phyloP scores from a whole-genome alignment of 2,329 filamentous ascomycete genomes.

The Curvularia sp. region DNA sequence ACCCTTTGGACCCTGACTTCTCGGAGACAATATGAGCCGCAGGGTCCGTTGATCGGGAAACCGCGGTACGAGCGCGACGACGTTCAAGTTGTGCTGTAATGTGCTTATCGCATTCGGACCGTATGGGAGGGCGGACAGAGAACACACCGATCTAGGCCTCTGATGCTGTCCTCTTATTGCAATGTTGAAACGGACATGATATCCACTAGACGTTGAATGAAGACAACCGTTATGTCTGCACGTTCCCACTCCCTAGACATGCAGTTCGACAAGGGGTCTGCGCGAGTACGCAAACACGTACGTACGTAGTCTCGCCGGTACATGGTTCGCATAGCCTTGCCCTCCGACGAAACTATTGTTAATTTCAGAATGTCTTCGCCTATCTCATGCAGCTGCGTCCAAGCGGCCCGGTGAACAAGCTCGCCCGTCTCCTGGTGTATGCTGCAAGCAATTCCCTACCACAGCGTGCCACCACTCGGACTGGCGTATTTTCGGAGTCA shows the following conservation, averaged over 20 bases:
- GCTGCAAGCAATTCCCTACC: conserved; percentile 20
- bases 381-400: conserved; percentile 10
- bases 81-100: conserved; percentile 1
- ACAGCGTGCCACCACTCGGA: conserved; percentile 2
- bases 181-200: not conserved
- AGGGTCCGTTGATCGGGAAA: conserved; percentile 8
- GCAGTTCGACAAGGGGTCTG: conserved; percentile 2
- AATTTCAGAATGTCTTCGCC: conserved; percentile 3
- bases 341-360: conserved; percentile 5
- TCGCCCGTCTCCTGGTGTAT: conserved; percentile 15
- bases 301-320: not conserved
- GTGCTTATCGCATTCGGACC: conserved; percentile 7
- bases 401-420: conserved; percentile 26
- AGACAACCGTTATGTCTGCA: not conserved
- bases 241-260: not conserved
- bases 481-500: conserved; percentile 8
- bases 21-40: conserved; percentile 14
- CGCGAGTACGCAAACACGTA: conserved; percentile 1
- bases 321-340: conserved; percentile 2
- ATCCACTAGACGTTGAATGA: not conserved
- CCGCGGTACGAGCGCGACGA: conserved; percentile 5
- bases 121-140: conserved; percentile 1
- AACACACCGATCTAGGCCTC: not conserved
- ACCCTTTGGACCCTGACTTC: conserved; percentile 10
- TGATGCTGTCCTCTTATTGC: not conserved